phyloP scores from a whole-genome alignment of 768 basidiomycete genomes.

The Termitomyces sp. region DNA sequence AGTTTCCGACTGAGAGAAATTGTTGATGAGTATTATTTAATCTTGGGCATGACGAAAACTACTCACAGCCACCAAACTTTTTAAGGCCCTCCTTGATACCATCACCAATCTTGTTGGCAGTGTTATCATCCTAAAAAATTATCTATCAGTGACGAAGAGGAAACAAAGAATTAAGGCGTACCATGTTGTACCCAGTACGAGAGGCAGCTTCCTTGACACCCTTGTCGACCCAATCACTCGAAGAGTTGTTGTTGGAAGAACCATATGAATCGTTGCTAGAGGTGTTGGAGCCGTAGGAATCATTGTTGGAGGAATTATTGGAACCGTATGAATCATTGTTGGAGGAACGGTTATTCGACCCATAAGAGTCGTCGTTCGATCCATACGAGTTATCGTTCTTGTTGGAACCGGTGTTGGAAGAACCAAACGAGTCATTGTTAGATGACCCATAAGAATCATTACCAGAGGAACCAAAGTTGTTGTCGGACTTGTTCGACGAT shows the following conservation, averaged over 20 bases:
- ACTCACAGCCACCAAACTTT: slow-evolving; percentile 29
- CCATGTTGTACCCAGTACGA: slow-evolving; percentile 40
- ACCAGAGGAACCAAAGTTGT: slow-evolving; percentile 20
- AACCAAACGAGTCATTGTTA: slow-evolving; percentile 4
- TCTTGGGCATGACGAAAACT: background rate
- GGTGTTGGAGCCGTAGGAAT: background rate
- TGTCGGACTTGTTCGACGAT: slow-evolving; percentile 19
- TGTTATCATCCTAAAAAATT: slow-evolving; percentile 26
- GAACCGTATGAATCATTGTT: slow-evolving; percentile 1
- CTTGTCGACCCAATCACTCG: slow-evolving; percentile 22
- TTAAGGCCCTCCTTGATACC: slow-evolving; percentile 30
- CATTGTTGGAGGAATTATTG: slow-evolving; percentile 4
- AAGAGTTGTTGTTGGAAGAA: slow-evolving; percentile 14
- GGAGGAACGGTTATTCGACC: slow-evolving; percentile 2
- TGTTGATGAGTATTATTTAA: background rate
- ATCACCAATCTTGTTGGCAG: slow-evolving; percentile 31
- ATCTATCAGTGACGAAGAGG: background rate
- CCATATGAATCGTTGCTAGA: slow-evolving; percentile 12
- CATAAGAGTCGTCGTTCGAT: slow-evolving; percentile 4
- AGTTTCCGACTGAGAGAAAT: background rate
- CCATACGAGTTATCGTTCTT: slow-evolving; percentile 13
- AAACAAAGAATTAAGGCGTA: slow-evolving; percentile 12
- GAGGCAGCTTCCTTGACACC: slow-evolving; percentile 32
- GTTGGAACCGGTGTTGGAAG: slow-evolving; percentile 13
- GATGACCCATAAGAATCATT: slow-evolving; percentile 16